Conservation (phyloP, 805 yeast genomes). For the Brettanomyces bruxellensis region DNA sequence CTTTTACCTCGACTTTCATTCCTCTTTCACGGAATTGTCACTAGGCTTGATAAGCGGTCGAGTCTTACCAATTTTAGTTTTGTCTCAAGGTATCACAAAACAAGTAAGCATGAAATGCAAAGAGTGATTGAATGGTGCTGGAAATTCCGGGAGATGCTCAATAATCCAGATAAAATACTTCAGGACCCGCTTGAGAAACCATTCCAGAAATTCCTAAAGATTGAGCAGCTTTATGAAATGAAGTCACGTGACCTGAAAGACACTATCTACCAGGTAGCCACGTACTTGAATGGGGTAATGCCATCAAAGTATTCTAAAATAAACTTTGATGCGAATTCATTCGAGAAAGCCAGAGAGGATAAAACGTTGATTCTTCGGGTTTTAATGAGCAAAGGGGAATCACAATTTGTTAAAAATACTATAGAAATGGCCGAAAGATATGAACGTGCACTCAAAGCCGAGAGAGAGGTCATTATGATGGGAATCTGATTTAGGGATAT, state of each 20-base stretch:
- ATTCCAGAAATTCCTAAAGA: constrained; percentile 13
- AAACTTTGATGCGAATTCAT: constrained; percentile 33
- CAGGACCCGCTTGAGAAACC: constrained; percentile 13
- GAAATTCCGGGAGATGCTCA: constrained; percentile 21
- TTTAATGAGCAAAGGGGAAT: constrained; percentile 37
- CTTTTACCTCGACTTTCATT: constrained; percentile 50
- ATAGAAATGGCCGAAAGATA: constrained; percentile 23
- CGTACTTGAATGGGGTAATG: constrained; percentile 12
- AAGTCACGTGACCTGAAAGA: constrained; percentile 8
- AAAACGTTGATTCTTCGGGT: constrained; percentile 63
- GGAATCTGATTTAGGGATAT: no score
- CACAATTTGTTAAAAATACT: constrained; percentile 15
- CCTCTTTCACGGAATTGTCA: not conserved
- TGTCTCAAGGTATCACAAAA: constrained; percentile 4
- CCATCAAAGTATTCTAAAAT: constrained; percentile 9
- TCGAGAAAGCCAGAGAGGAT: constrained; percentile 31
- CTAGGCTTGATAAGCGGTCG: constrained; percentile 1
- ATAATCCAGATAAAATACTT: constrained; percentile 17
- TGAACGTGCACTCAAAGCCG: constrained; percentile 19
- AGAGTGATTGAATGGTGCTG: constrained; percentile 24
- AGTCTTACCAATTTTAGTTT: not conserved
- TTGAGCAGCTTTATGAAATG: constrained; percentile 11
- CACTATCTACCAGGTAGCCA: constrained; percentile 17
- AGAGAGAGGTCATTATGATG: constrained; percentile 3
- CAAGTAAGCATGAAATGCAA: constrained; percentile 17